Percentiles rank a stretch among this genome's conserved stretches.
These are phyloP conservation scores for Cladosporium sp. DNA, from an alignment of 2,329 filamentous ascomycete species.

Conservation along the genomic window DNA sequence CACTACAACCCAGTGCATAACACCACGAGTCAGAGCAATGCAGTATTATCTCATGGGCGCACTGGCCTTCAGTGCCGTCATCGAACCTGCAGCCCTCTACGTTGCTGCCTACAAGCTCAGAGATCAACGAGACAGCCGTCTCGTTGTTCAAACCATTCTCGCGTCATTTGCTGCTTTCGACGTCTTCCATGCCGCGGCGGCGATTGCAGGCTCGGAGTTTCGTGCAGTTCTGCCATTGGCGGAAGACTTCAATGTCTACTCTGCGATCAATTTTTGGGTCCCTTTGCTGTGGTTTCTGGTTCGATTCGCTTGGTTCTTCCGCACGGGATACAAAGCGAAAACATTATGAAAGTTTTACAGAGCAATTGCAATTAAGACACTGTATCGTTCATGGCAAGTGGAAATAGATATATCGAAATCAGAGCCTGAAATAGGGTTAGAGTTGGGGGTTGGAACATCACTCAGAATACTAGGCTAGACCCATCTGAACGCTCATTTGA, in stretches of 20 bases:
- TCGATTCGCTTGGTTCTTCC: not conserved
- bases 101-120: slow-evolving; percentile 1
- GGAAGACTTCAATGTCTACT: not conserved
- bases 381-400: not conserved
- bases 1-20: not conserved
- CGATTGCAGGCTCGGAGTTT: not conserved
- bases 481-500: not conserved
- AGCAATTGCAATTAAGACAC: not conserved
- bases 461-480: not conserved
- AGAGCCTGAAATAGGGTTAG: not conserved
- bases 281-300: not conserved
- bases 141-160: not conserved
- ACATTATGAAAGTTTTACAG: not conserved
- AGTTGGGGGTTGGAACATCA: not conserved
- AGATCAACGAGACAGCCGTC: not conserved
- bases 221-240: not conserved
- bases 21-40: not conserved
- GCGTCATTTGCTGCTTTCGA: not conserved
- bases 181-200: not conserved
- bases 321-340: not conserved
- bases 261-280: not conserved
- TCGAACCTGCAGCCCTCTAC: not conserved
- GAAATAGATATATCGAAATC: not conserved
- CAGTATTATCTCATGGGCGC: slow-evolving; percentile 9
- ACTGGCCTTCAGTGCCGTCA: slow-evolving; percentile 10